Evolutionary conservation across 305 asterid genomes (phyloP).

Genomic region (Salvia sclarea): DNA sequence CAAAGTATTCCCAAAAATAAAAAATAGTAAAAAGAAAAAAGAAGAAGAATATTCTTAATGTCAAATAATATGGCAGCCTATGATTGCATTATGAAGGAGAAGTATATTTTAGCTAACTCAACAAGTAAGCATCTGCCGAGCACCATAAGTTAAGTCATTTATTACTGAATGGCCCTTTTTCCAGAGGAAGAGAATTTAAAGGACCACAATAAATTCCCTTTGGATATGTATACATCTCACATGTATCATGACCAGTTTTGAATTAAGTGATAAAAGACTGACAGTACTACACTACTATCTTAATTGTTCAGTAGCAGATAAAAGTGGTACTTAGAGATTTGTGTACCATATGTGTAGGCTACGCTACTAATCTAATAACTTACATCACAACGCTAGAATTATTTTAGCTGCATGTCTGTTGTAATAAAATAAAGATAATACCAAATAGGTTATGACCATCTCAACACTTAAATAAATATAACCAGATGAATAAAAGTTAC

Average conservation of each 20-base stretch:
- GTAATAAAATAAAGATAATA: constrained; percentile 16
- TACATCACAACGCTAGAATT: not conserved
- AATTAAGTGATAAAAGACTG: not conserved
- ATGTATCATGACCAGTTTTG: not conserved
- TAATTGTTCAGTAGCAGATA: constrained; percentile 10
- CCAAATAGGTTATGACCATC: constrained; percentile 2
- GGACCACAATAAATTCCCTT: not conserved
- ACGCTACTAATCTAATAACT: constrained; percentile 18
- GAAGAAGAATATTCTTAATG: not conserved
- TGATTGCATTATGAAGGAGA: not conserved
- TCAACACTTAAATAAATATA: not conserved
- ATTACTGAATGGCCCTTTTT: not conserved
- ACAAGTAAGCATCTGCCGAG: not conserved
- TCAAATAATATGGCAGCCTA: not conserved
- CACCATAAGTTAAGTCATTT: not conserved
- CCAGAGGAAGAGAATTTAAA: not conserved
- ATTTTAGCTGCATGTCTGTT: not conserved
- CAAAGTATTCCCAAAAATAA: no score
- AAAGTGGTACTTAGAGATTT: not conserved
- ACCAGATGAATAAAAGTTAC: constrained; percentile 40
- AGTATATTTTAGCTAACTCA: not conserved
- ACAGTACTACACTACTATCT: not conserved
- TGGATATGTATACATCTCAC: not conserved
- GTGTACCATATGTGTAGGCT: not conserved
- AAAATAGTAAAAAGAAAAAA: no score